Conservation (phyloP, 768 basidiomycete species). For the Naematelia aurantialba region DNA sequence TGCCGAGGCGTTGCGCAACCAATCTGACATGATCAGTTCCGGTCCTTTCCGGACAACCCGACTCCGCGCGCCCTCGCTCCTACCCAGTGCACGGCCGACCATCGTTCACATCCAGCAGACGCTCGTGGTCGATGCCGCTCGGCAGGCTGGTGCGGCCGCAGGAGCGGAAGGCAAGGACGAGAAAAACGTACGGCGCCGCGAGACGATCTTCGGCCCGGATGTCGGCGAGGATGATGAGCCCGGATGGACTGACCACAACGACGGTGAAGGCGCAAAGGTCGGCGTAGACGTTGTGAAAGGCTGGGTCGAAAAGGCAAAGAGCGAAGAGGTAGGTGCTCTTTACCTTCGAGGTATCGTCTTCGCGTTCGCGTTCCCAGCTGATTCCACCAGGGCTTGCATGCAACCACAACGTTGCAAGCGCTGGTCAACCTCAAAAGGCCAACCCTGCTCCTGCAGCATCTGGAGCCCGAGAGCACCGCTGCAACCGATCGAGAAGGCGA, state of each 20-base stretch:
- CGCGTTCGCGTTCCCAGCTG: not conserved
- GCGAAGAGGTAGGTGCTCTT: slow-evolving; percentile 78
- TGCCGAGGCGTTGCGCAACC: too few relatives aligned
- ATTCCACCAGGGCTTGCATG: slow-evolving; percentile 61
- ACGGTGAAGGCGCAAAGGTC: slow-evolving; percentile 54
- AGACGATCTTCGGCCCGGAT: slow-evolving; percentile 86
- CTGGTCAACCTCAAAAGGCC: slow-evolving; percentile 92
- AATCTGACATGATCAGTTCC: slow-evolving; percentile 18
- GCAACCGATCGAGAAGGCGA: slow-evolving; percentile 10
- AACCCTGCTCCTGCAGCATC: slow-evolving; percentile 62
- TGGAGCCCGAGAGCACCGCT: slow-evolving; percentile 12
- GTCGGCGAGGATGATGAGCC: slow-evolving; percentile 63
- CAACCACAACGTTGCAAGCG: slow-evolving; percentile 90
- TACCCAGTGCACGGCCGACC: slow-evolving; percentile 17
- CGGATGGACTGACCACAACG: slow-evolving; percentile 53
- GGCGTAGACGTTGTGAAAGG: slow-evolving; percentile 73
- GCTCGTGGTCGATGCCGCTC: slow-evolving; percentile 37
- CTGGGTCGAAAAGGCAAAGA: slow-evolving; percentile 71
- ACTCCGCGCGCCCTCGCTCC: slow-evolving; percentile 37
- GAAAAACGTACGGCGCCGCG: slow-evolving; percentile 57
- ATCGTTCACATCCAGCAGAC: slow-evolving; percentile 32
- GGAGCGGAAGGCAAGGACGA: slow-evolving; percentile 16
- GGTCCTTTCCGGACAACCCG: slow-evolving; percentile 36
- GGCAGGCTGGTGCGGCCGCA: slow-evolving; percentile 5
- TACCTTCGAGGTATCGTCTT: not conserved